Evolutionary conservation across 768 basidiomycete species (phyloP), one percentile per base, ranked within the genome.

Genomic region (Hericium rajendrae): DNA sequence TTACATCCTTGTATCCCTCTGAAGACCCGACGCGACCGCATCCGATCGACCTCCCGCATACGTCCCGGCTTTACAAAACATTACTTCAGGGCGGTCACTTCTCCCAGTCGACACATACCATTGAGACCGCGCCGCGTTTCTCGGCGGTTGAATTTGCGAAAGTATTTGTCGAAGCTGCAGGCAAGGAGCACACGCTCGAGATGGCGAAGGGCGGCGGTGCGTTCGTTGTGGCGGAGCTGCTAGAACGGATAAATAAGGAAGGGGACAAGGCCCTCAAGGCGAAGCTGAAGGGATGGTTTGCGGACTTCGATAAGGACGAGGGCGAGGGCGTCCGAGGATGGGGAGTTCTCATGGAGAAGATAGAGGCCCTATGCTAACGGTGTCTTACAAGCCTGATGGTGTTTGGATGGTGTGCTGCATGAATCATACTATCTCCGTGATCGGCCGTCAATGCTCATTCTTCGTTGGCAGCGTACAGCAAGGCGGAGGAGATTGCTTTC

Each of bases 31-130:
- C 73, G 11, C 68, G 67, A 11, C 76, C 79, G 0, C 90, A 93
- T 69, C 78, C 80, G 15, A 86, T 94, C 57, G 86, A 94, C 65
- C 77, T 93, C 12, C 82, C 91, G 1, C 91, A 92, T 64, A 81
- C 86, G 0, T 86, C 89, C 3, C 79, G 94, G 41, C 66, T 94
- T 51, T 94, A 91, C 78, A 97, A 97, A 68, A 84, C 83, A 6
- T 81, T 97, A 6, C 76, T 97, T 1, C 91, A 94, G 67, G 94
- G 94, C 5, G 94, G 94, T 0, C 92, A 94, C 67, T 97, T 84
- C 71, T 84, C 82, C 59, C 85, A 83, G 37, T 68, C 78, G 0
- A 78, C 82, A 2, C 76, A 77, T 20, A 60, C 77, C 2, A 73
- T 94, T 39, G 77, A 79, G 37, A 76, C 69, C 6, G 74, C 79